phyloP scores from a whole-genome alignment of 225 moss, liverwort and hornwort genomes.

The Marchantia paleacea region DNA sequence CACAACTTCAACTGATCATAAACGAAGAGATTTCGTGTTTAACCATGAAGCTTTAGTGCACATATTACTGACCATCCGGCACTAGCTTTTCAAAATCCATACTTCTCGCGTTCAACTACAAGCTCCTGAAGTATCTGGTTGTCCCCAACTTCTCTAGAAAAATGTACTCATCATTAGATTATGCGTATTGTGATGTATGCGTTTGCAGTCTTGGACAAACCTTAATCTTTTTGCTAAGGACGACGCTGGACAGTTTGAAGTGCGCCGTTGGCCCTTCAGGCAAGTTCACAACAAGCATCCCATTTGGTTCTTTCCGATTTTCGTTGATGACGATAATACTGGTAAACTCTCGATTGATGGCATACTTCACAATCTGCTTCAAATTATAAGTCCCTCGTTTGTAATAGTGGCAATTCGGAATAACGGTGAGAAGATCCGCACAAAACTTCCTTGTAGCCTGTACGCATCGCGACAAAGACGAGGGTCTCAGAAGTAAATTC shows the following conservation, averaged over 20 bases:
- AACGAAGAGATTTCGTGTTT: no score
- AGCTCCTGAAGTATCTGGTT: no score
- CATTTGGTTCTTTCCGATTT: slow-evolving; percentile 90
- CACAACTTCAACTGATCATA: no score
- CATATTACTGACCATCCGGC: no score
- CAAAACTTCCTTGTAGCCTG: slow-evolving; percentile 79
- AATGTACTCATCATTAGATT: no score
- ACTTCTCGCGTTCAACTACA: no score
- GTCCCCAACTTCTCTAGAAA: no score
- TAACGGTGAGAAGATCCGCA: slow-evolving; percentile 78
- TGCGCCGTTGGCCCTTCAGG: slow-evolving; percentile 96
- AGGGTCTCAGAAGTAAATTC: neutral
- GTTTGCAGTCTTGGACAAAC: slow-evolving; percentile 19
- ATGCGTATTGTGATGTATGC: no score
- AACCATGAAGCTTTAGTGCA: no score
- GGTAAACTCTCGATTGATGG: slow-evolving; percentile 82
- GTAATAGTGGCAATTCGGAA: slow-evolving; percentile 83
- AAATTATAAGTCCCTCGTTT: slow-evolving; percentile 89
- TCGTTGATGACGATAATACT: slow-evolving; percentile 89
- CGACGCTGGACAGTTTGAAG: slow-evolving; percentile 82
- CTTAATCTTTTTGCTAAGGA: slow-evolving; percentile 81
- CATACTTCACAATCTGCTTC: slow-evolving; percentile 95
- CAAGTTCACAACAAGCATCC: slow-evolving; percentile 73
- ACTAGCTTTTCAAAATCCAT: no score
- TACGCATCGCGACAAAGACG: neutral